These are phyloP conservation scores for Dendrobium catenatum DNA, from an alignment of 106 monocot genomes.

Conservation along the genomic window DNA sequence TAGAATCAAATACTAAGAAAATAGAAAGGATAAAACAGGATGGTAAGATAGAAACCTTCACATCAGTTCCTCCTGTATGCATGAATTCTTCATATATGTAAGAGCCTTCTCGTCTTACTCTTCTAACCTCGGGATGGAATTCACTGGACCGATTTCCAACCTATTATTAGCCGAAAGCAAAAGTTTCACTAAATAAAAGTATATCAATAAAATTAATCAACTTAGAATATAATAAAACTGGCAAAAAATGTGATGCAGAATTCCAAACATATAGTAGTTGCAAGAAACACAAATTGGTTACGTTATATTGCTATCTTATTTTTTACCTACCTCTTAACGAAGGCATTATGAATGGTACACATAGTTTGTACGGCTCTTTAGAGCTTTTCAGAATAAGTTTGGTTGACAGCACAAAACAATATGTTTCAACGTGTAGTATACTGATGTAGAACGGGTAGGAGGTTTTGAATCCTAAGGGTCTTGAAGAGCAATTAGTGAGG, in stretches of 20 bases:
- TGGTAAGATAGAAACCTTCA: constrained; percentile 53
- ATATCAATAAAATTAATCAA: constrained; percentile 1
- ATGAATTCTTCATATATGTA: constrained; percentile 99
- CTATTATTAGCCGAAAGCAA: constrained; percentile 21
- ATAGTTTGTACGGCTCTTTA: neutral
- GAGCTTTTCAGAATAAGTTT: neutral
- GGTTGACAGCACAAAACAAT: neutral
- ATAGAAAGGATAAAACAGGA: neutral
- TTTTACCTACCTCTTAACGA: neutral
- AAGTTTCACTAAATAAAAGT: neutral
- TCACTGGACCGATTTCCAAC: constrained; percentile 97
- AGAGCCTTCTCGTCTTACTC: constrained; percentile 90
- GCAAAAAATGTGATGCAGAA: neutral
- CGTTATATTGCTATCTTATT: neutral
- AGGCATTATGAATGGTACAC: neutral
- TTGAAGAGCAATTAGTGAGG: no score
- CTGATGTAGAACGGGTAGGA: no score
- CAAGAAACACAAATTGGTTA: neutral
- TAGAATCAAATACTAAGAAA: neutral
- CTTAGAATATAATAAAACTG: neutral
- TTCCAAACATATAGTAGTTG: neutral
- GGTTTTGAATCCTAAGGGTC: no score
- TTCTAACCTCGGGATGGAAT: constrained; percentile 94
- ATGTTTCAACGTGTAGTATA: neutral
- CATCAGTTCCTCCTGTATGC: constrained; percentile 99